Evolutionary conservation across 2,329 filamentous ascomycete species (phyloP).

Genomic region (Paecilomyces dactylethromorphus): DNA sequence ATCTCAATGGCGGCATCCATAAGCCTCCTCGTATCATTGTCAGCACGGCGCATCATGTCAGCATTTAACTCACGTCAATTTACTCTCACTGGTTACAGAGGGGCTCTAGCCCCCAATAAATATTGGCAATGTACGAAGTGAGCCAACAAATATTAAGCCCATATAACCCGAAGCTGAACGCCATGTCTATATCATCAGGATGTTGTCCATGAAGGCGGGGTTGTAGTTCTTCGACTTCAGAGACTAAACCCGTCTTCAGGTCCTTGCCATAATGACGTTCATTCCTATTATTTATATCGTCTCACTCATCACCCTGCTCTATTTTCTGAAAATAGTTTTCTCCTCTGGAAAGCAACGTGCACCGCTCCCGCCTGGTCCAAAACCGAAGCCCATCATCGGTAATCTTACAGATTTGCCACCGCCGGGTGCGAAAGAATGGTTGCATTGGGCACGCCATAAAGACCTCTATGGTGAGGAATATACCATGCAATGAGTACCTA

Average conservation of each 20-base stretch:
- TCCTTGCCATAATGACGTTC: not conserved
- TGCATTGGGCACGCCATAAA: conserved; percentile 37
- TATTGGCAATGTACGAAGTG: not conserved
- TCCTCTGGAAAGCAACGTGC: not conserved
- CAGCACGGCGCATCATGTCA: not conserved
- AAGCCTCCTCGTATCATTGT: not conserved
- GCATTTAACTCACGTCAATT: not conserved
- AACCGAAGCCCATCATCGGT: conserved; percentile 40
- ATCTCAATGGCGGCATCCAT: not conserved
- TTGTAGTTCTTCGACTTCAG: not conserved
- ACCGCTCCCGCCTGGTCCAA: conserved; percentile 44
- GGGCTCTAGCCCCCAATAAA: not conserved
- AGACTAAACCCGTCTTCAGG: not conserved
- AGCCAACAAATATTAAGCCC: not conserved
- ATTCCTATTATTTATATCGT: not conserved
- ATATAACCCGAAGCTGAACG: not conserved
- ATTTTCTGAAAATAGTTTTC: not conserved
- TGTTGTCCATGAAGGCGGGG: not conserved
- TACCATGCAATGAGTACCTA: not conserved
- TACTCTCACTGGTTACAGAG: not conserved
- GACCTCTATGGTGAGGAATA: conserved; percentile 23
- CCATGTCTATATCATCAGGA: not conserved
- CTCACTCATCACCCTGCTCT: not conserved
- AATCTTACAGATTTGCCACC: conserved; percentile 44
- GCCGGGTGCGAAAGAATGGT: conserved; percentile 26